Conservation (phyloP, 768 basidiomycete species). For the Boletus rubroflammeus region DNA sequence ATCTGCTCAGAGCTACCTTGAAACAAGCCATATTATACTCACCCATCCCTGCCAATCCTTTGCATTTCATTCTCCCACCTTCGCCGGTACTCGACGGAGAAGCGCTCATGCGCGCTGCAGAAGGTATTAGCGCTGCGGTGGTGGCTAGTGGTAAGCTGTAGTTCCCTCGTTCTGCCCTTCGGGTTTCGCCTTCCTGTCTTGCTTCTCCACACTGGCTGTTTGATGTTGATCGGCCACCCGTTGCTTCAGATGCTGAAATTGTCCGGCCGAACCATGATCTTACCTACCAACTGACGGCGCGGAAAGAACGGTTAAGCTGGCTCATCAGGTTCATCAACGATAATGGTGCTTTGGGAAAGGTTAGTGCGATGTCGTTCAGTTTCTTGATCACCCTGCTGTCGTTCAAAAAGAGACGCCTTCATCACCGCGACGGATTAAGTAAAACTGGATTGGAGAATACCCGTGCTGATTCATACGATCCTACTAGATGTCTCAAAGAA, state of each 20-base stretch:
- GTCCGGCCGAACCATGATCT: constrained; percentile 78
- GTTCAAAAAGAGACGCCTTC: background rate
- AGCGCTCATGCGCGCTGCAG: constrained; percentile 74
- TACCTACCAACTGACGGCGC: constrained; percentile 67
- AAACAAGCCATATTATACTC: constrained; percentile 82
- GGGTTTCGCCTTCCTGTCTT: background rate
- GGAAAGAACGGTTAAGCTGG: constrained; percentile 75
- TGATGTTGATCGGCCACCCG: background rate
- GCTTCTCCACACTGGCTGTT: background rate
- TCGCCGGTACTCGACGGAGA: constrained; percentile 63
- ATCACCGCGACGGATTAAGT: background rate
- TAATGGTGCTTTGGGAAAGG: constrained; percentile 76
- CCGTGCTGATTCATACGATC: constrained; percentile 1
- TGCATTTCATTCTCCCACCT: constrained; percentile 78
- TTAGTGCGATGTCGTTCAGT: constrained; percentile 24
- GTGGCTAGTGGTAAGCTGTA: constrained; percentile 61
- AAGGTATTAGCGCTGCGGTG: constrained; percentile 67
- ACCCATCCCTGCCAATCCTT: constrained; percentile 68
- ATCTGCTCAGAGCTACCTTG: constrained; percentile 74
- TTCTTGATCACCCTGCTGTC: background rate
- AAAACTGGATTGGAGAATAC: background rate
- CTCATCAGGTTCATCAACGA: constrained; percentile 89
- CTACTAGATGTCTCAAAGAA: constrained; percentile 72
- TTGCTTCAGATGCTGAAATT: constrained; percentile 53
- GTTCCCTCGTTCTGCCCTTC: background rate